phyloP scores from a whole-genome alignment of 805 yeast genomes.

The Yarrowia phangngaensis region DNA sequence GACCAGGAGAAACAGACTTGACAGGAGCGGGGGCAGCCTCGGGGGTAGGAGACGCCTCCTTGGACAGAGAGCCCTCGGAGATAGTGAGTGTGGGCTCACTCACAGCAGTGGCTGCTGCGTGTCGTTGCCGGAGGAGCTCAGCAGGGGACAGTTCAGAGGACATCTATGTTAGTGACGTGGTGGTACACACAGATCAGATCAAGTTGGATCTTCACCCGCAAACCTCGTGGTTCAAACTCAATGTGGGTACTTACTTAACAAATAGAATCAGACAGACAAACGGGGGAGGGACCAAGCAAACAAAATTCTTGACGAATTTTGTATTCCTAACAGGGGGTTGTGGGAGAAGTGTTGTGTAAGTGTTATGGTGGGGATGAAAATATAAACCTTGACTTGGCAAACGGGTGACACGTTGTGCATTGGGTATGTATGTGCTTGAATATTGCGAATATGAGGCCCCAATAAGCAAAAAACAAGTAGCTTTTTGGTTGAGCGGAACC shows the following conservation, averaged over 20 bases:
- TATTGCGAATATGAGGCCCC: too few species aligned
- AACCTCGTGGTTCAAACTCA: not conserved
- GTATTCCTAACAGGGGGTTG: constrained; percentile 25
- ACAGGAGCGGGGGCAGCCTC: constrained; percentile 17
- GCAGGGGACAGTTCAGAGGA: constrained; percentile 26
- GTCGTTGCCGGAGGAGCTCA: constrained; percentile 27
- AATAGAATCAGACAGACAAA: constrained; percentile 25
- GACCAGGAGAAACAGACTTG: constrained; percentile 1
- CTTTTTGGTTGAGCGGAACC: too few species aligned
- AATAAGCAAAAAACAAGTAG: too few species aligned
- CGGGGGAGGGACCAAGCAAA: constrained; percentile 22
- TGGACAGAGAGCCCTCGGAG: constrained; percentile 26
- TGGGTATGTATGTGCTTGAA: too few species aligned
- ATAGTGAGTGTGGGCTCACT: constrained; percentile 21
- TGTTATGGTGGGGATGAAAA: constrained; percentile 17
- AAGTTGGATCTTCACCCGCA: not conserved
- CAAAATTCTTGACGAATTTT: constrained; percentile 17
- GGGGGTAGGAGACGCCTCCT: constrained; percentile 23
- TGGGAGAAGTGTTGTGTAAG: constrained; percentile 22
- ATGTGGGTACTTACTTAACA: constrained; percentile 9
- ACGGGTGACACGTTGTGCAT: constrained; percentile 25
- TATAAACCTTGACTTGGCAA: constrained; percentile 14
- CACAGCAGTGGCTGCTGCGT: constrained; percentile 22
- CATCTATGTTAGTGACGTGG: constrained; percentile 26
- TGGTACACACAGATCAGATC: not conserved